These are phyloP conservation scores for Phanerochaete carnosa DNA, from an alignment of 768 basidiomycete species.

Conservation along the genomic window DNA sequence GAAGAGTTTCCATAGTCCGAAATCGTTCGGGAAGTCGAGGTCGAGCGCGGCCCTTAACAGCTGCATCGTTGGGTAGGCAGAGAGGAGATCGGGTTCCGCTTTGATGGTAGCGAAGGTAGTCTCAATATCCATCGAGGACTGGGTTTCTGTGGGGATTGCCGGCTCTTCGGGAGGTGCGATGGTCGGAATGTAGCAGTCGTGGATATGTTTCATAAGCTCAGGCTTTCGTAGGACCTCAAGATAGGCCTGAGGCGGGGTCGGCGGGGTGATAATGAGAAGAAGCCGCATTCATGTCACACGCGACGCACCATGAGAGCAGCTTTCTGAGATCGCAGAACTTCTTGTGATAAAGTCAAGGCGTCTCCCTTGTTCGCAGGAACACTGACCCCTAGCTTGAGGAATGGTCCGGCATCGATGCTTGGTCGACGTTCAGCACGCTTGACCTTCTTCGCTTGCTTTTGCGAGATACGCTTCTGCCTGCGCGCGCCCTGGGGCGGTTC, in stretches of 20 bases:
- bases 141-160: constrained; percentile 21
- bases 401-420: constrained; percentile 24
- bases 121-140: not conserved
- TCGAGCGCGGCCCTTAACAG: constrained; percentile 59
- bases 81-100: not conserved
- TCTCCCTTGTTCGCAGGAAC: constrained; percentile 26
- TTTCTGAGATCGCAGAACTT: constrained; percentile 26
- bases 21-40: constrained; percentile 54
- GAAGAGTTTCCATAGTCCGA: constrained; percentile 65
- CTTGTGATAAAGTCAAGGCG: constrained; percentile 7
- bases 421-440: constrained; percentile 12
- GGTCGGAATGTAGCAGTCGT: not conserved
- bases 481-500: constrained; percentile 1
- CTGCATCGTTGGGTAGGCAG: constrained; percentile 13
- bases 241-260: not conserved
- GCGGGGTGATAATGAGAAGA: constrained; percentile 33
- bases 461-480: not conserved
- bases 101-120: not conserved
- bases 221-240: constrained; percentile 5
- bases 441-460: constrained; percentile 15
- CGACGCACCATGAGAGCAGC: constrained; percentile 2
- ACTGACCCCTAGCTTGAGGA: constrained; percentile 24
- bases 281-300: not conserved
- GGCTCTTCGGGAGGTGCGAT: constrained; percentile 35
- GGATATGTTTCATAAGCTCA: not conserved